phyloP scores from a whole-genome alignment of 495 filamentous ascomycete species.

The Penicillium robsamsonii region DNA sequence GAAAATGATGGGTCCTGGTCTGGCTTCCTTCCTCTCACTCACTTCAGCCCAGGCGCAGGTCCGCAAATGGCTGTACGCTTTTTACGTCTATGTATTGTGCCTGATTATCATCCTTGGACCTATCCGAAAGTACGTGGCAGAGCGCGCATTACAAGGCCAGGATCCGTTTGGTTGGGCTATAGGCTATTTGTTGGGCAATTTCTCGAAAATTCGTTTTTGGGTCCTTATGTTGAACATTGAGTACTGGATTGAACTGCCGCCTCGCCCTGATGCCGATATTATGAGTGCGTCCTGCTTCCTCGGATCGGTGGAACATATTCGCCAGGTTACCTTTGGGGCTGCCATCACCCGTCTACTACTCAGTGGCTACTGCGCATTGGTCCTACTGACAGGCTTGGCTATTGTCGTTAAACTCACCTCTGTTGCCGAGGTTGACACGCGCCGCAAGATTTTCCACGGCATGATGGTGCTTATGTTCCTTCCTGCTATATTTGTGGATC shows the following conservation, averaged over 20 bases:
- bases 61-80: slow-evolving; percentile 81
- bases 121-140: slow-evolving; percentile 65
- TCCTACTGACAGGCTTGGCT: slow-evolving; percentile 67
- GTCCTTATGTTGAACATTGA: slow-evolving; percentile 64
- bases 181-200: slow-evolving; percentile 82
- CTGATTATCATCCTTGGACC: slow-evolving; percentile 63
- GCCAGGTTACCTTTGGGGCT: slow-evolving; percentile 59
- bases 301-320: slow-evolving; percentile 59
- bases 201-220: slow-evolving; percentile 63
- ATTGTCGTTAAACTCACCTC: slow-evolving; percentile 70
- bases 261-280: slow-evolving; percentile 38
- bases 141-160: slow-evolving; percentile 61
- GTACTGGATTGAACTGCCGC: slow-evolving; percentile 72
- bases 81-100: slow-evolving; percentile 69
- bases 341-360: slow-evolving; percentile 82
- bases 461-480: slow-evolving; percentile 97
- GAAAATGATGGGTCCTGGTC: slow-evolving; percentile 60
- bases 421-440: slow-evolving; percentile 83
- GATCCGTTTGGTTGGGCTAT: slow-evolving; percentile 94
- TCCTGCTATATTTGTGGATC: slow-evolving; percentile 81
- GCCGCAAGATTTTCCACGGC: slow-evolving; percentile 98
- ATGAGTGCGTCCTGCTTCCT: slow-evolving; percentile 38
- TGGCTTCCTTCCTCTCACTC: slow-evolving; percentile 74
- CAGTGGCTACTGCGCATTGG: slow-evolving; percentile 64
- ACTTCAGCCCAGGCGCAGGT: slow-evolving; percentile 72